Base-by-base conservation (phyloP, 2,329 filamentous ascomycete genomes). In the Chrysosporium queenslandicum region DNA sequence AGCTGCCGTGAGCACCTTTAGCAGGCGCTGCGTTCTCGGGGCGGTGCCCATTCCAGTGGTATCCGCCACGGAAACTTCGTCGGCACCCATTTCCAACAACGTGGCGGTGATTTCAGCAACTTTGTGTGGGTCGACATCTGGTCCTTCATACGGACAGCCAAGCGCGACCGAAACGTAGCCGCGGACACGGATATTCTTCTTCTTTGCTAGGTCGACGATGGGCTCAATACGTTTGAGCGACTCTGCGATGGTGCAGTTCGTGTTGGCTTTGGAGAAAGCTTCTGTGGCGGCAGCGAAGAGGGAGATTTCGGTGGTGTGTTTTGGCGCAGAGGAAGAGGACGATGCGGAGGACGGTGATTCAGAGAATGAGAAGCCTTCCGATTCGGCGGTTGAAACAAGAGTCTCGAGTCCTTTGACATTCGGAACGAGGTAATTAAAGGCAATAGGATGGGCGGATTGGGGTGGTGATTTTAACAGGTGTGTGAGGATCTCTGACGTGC, bases 31-130 rank as follows among this genome's bases (percentile, higher is more conserved):
- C 0, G 81, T 83, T 49, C 77, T 74, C 0, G 79, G 79, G 8
- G 78, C 79, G 0, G 81, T 84, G 14, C 80, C 81, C 80, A 83
- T 83, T 41, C 81, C 81, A 0, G 81, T 84, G 1, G 81, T 84
- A 58, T 84, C 81, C 1, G 79, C 81, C 1, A 84, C 78, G 1
- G 77, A 80, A 34, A 84, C 80, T 61, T 83, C 79, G 57, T 82
- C 77, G 4, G 79, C 80, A 16, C 81, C 81, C 77, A 83, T 80
- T 56, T 83, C 80, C 14, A 84, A 70, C 36, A 84, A 67, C 5
- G 71, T 75, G 0, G 78, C 75, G 0, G 80, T 80, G 21, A 84
- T 72, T 25, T 80, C 77, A 2, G 81, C 80, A 2, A 84, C 81
- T 52, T 74, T 76, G 58, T 77, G 71, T 0, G 80, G 79, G 34